Base-by-base conservation (phyloP, 176 grass and related monocot genomes). In the Sorghum bicolor region DNA sequence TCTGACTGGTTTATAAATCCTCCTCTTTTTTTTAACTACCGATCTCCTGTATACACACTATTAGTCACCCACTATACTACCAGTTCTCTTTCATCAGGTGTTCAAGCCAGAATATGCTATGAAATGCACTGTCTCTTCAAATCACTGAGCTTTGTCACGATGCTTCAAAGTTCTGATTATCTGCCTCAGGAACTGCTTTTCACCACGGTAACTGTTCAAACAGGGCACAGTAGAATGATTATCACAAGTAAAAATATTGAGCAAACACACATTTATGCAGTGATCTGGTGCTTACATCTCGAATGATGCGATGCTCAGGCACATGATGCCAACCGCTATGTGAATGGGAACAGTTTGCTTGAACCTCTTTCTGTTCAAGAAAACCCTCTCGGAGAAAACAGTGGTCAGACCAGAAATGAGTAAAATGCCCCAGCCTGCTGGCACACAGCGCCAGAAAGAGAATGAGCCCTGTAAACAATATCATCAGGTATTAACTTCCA, bases 281-380 rank as follows among this genome's bases (percentile, higher is more conserved):
- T 33, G 8, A 33, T 69, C 40, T 38, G 55, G 33, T 67, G 66
- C 87, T 86, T 91, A 98, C 96, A 98, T 95, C 77, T 91, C 91
- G 72, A 90, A 30, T 36, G 78, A 72, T 12, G 93, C 88, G 67
- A 93, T 65, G 50, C 70, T 84, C 73, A 98, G 85, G 74, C 91
- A 95, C 83, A 93, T 80, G 43, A 94, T n/a, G 15, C 96, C 96
- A 78, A 95, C 36, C 6, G 75, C 71, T 75, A 98, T 72, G 74
- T 98, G 96, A 81, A 94, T 83, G 26, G 96, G 93, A 84, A 92
- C 72, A 15, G 91, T 96, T 38, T 90, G 87, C 85, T 88, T 94
- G 78, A 96, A 98, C 67, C 77, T 92, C 5, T 55, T 70, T 81
- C 82, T 89, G 0, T 92, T 79, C 61, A 98, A 71, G 84, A 95